These are phyloP conservation scores for Biscutella laevigata DNA, from an alignment of 441 rosid genomes.

Conservation along the genomic window DNA sequence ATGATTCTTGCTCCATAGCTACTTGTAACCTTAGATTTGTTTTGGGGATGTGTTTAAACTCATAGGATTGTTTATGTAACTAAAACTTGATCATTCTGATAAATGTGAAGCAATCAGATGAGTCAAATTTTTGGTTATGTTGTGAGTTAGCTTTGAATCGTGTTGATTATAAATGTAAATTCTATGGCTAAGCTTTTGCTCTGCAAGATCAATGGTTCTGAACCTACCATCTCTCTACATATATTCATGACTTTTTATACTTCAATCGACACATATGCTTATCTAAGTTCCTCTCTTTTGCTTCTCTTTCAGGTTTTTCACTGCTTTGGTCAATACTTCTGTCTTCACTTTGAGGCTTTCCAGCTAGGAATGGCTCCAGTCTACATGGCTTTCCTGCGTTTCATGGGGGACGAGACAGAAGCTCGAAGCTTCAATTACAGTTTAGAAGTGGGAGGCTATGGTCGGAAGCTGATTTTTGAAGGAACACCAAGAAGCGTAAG, in stretches of 20 bases:
- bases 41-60: not conserved
- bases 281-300: constrained; percentile 4
- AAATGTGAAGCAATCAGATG: not conserved
- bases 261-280: not conserved
- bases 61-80: not conserved
- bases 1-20: not conserved
- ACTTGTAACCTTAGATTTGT: not conserved
- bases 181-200: not conserved
- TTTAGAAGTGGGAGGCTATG: constrained; percentile 85
- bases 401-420: constrained; percentile 87
- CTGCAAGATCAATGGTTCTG: not conserved
- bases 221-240: not conserved
- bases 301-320: constrained; percentile 85
- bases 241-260: not conserved
- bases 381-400: constrained; percentile 90
- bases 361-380: constrained; percentile 93
- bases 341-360: constrained; percentile 91
- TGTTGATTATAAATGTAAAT: not conserved
- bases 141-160: not conserved
- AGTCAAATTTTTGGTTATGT: not conserved
- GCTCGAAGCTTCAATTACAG: constrained; percentile 81
- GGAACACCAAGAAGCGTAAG: constrained; percentile 82
- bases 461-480: constrained; percentile 82
- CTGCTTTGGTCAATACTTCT: constrained; percentile 89
- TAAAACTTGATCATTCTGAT: not conserved